Base-by-base conservation (phyloP, 1,284 basidiomycete genomes). In the Pseudozyma tsukubaensis region DNA sequence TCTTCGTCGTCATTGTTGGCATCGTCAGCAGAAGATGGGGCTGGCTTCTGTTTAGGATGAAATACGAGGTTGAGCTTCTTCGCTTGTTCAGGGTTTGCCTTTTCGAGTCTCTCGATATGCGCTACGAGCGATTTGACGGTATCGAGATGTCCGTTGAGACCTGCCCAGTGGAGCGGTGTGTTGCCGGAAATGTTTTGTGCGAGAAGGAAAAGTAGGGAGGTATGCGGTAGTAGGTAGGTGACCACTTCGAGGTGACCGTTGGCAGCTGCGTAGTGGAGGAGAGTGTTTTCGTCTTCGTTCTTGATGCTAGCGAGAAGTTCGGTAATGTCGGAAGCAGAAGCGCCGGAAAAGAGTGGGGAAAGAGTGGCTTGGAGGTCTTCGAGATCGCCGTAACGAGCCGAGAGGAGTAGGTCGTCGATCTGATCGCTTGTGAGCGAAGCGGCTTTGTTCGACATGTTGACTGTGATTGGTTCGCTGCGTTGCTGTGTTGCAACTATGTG, bases 121-220 rank as follows among this genome's bases (percentile, higher is more conserved):
- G 68, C 57, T 2, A 82, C 65, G 34, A 84, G 72, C 7, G 54
- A 50, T 36, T 73, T 70, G 56, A 79, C 81, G 8, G 72, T 47
- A 3, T 64, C 59, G 12, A 82, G 49, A 50, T 84, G 82, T 0
- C 83, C 83, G 53, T 84, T 84, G 35, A 84, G 76, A 2, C 78
- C 79, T 0, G 83, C 83, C 83, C 83, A 84, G 69, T 84, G 83
- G 14, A 84, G 58, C 5, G 83, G 63, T 4, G 83, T 84, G 64
- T 83, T 84, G 52, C 83, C 83, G 0, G 81, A 61, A 1, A 57
- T 32, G 65, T 84, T 84, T 50, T 77, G 80, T 19, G 59, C 56
- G 3, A 84, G 72, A 5, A 82, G 54, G 18, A 50, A 50, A 8
- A 37, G 11, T 12, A 83, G 64, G 19, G 70, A 51, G 24, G 49